Evolutionary conservation across 805 yeast genomes (phyloP).

Genomic region (Metschnikowia picachoensis): DNA sequence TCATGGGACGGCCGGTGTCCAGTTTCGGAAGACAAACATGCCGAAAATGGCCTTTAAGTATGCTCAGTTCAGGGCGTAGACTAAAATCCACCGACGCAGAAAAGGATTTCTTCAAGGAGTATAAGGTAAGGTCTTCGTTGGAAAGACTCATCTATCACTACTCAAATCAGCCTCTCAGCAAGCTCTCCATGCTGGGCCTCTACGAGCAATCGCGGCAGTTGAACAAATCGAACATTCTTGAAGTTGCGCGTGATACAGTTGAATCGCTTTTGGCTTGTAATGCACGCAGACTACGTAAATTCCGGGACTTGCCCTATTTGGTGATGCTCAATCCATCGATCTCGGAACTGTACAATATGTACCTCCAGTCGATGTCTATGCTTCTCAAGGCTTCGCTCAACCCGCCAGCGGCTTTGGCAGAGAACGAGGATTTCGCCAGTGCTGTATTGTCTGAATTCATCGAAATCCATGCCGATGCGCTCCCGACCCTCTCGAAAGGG

Average conservation of each 20-base stretch:
- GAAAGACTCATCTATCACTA: constrained; percentile 58
- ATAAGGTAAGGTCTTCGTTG: constrained; percentile 53
- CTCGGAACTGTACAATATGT: constrained; percentile 69
- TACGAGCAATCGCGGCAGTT: constrained; percentile 40
- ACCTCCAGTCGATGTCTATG: constrained; percentile 59
- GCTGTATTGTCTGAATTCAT: constrained; percentile 54
- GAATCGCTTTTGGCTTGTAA: constrained; percentile 56
- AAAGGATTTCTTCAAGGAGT: constrained; percentile 45
- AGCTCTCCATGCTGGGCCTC: constrained; percentile 49
- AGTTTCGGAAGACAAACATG: too few relatives aligned
- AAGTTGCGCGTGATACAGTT: constrained; percentile 53
- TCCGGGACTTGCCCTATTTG: constrained; percentile 76
- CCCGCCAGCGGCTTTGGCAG: constrained; percentile 44
- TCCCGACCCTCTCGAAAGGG: constrained; percentile 79
- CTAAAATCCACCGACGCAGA: not conserved
- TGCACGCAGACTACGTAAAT: constrained; percentile 65
- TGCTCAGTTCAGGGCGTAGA: not conserved
- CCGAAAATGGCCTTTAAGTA: too few relatives aligned
- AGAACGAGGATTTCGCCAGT: constrained; percentile 50
- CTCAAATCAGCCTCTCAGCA: constrained; percentile 49
- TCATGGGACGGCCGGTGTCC: too few relatives aligned
- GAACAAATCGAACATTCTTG: constrained; percentile 32
- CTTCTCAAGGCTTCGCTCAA: constrained; percentile 32
- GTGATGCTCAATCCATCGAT: constrained; percentile 85
- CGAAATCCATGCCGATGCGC: constrained; percentile 77